Conservation (phyloP, 1,139 yeast genomes). For the Taphrina confusa region DNA sequence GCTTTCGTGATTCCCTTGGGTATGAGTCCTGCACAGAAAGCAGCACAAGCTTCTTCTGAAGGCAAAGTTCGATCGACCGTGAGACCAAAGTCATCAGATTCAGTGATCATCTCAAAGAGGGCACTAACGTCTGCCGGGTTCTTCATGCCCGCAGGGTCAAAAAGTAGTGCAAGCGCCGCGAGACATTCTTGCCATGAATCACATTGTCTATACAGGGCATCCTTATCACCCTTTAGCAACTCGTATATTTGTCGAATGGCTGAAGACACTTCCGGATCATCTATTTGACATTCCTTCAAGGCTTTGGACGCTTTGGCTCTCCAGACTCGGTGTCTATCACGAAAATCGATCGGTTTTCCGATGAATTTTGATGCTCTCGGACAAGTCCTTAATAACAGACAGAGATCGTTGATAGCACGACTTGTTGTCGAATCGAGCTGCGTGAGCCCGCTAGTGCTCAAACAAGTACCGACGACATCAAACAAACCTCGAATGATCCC, state of each 20-base stretch:
- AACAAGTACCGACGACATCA: constrained; percentile 50
- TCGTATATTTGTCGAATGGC: constrained; percentile 39
- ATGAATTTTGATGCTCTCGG: constrained; percentile 36
- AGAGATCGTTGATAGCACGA: constrained; percentile 34
- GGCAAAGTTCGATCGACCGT: constrained; percentile 48
- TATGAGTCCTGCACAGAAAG: constrained; percentile 61
- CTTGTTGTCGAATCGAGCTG: constrained; percentile 35
- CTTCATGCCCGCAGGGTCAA: constrained; percentile 57
- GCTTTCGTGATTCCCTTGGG: constrained; percentile 52
- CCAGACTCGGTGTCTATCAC: constrained; percentile 40
- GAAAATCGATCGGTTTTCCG: constrained; percentile 22
- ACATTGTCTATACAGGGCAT: constrained; percentile 55
- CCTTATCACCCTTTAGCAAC: constrained; percentile 55
- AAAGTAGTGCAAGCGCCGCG: constrained; percentile 62
- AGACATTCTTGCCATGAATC: constrained; percentile 72
- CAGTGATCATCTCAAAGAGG: constrained; percentile 44
- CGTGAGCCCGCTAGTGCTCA: constrained; percentile 37
- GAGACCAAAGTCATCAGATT: constrained; percentile 42
- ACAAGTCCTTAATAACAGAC: constrained; percentile 37
- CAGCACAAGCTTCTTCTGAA: constrained; percentile 64
- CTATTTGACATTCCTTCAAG: constrained; percentile 31
- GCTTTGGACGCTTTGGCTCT: constrained; percentile 39
- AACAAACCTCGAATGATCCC: constrained; percentile 65
- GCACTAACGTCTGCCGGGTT: constrained; percentile 49
- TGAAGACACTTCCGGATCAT: constrained; percentile 28